Evolutionary conservation across 179 eudicot species (phyloP), one percentile per base, ranked within the genome.

Genomic region (Beta lomatogona): DNA sequence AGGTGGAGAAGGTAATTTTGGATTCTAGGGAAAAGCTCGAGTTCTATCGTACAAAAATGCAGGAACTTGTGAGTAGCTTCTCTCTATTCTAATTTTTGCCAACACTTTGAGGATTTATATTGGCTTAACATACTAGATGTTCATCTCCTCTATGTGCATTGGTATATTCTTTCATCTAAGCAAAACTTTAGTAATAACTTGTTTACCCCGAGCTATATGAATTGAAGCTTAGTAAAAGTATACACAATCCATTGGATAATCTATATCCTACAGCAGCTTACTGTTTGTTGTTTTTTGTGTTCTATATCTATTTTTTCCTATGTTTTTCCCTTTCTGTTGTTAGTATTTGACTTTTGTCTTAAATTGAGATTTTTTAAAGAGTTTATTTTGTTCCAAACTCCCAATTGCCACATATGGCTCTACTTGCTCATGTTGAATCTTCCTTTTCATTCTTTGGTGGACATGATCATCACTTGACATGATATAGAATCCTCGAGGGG

Each of bases 21-120:
- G 99, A 95, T 77, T 90, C 99, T 63, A 92, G 87, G 83, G 91
- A 95, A 82, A 95, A 95, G 89, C 88, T 88, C 48, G 94, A 94
- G 77, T 95, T 88, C 88, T 95, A 86, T 86, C 92, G 93, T 72
- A 79, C 96, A 78, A 96, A 96, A 91, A 96, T 96, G 98, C 99
- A 96, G 82, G 99, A 96, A 87, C 92, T 96, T 86, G 99, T 94
- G 82, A 89, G 99, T 90, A 69, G 60, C 71, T 86, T 77, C 82
- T 60, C 71, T 77, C 46, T 58, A 72, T 31, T 50, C 22, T 81
- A 18, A 45, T 67, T 69, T 79, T 83, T 45, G 19, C 46, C 0
- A 57, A 54, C 44, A 14, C 16, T 9, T 81, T 80, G 65, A 28
- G 3, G 14, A 45, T 3, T 7, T 77, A 54, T 61, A 70, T 52